Evolutionary conservation across 306 rosid genomes (phyloP), one percentile per base, ranked within the genome.

Genomic region (Cajanus cajan): DNA sequence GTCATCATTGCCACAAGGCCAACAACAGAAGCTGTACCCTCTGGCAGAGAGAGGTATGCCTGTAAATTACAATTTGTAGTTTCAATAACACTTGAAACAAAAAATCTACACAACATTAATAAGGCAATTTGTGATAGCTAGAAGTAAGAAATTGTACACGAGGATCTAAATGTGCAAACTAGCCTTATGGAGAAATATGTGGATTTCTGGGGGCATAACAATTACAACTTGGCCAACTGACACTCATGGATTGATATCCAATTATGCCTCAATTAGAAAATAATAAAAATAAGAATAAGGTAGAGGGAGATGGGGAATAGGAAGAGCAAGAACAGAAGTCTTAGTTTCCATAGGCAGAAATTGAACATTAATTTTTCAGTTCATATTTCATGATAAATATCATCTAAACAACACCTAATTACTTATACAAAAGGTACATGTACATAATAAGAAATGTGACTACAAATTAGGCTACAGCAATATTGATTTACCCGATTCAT

Each of bases 11-110:
- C 83, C 37, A 72, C 50, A 63, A 93, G 91, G 81, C 96, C 97
- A 82, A 93, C 90, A 16, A 90, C 94, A 51, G 97, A 90, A 77
- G 97, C 96, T 25, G 89, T 84, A 40, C 97, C 97, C 80, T 93
- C 97, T 70, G 97, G 97, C 74, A 93, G 83, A 73, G 97, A 90
- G 69, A 93, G 83, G 86, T 93, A 93, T n/a, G 96, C 96, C 97
- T 93, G 88, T 31, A 79, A 81, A 86, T 80, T 45, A 80, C 57
- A 80, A 50, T 47, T 8, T 36, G 21, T 61, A 47, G 48, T 71
- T 72, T 62, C 58, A 80, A 25, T 71, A 10, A 67, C 58, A 71
- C 78, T 61, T 80, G 37, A 50, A 16, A 65, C 19, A 16, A 61
- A 54, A 61, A 36, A 61, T 47, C 18, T 48, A 63, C 58, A 63